These are phyloP conservation scores for Caulochytrium protostelioides DNA, from an alignment of 371 early-diverging fungal genomes.

Conservation along the genomic window DNA sequence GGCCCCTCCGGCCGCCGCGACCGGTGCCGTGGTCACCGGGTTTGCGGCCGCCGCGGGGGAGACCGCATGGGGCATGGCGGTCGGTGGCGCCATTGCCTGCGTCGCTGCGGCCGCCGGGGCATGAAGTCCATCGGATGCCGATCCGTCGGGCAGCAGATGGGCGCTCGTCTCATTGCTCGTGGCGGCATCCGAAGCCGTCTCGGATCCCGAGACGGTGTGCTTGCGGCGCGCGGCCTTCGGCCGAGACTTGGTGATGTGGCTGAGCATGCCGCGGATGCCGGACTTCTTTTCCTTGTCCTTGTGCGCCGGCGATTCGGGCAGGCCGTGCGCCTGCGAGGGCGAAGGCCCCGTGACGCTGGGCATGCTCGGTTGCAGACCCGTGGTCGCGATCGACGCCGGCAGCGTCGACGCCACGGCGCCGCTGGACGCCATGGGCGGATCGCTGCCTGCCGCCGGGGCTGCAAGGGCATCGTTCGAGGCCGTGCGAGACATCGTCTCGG, in stretches of 20 bases:
- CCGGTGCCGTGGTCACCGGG: too few relatives aligned
- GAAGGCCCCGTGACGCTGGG: background rate
- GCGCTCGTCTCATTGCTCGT: too few relatives aligned
- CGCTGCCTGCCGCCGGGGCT: background rate
- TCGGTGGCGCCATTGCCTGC: too few relatives aligned
- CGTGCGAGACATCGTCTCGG: background rate
- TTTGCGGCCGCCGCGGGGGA: too few relatives aligned
- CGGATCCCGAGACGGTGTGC: too few relatives aligned
- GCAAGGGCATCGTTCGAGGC: background rate
- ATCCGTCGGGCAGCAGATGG: too few relatives aligned
- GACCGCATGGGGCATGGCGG: too few relatives aligned
- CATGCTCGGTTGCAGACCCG: background rate
- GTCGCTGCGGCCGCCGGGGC: too few relatives aligned
- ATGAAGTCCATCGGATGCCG: too few relatives aligned
- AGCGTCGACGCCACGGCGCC: background rate
- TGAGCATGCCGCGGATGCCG: slow-evolving; percentile 12
- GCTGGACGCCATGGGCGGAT: background rate
- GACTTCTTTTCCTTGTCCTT: slow-evolving; percentile 8
- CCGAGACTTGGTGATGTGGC: slow-evolving; percentile 14
- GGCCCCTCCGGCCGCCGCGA: too few relatives aligned
- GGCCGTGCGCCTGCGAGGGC: background rate
- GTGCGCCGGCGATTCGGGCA: background rate
- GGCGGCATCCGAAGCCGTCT: too few relatives aligned
- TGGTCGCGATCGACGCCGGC: background rate
- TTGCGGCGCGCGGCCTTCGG: slow-evolving; percentile 12